Conservation (phyloP, 306 rosid species). For the Elaeagnus macrophylla region DNA sequence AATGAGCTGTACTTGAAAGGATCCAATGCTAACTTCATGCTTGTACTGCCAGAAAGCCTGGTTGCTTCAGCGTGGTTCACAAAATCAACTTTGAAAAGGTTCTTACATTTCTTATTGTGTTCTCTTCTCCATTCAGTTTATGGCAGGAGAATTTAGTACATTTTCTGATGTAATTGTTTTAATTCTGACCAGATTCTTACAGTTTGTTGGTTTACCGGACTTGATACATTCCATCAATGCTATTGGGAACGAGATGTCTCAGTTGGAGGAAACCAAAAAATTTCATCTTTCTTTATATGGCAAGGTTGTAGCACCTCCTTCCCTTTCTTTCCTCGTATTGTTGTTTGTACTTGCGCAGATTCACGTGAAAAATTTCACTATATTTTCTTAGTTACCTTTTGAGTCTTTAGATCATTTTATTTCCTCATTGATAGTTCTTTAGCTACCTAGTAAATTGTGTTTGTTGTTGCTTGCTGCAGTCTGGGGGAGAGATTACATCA, state of each 20-base stretch:
- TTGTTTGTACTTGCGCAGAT: constrained; percentile 16
- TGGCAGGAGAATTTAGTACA: neutral
- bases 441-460: constrained; percentile 23
- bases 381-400: constrained; percentile 11
- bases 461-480: constrained; percentile 37
- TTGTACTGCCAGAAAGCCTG: constrained; percentile 44
- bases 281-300: constrained; percentile 79
- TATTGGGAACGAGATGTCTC: constrained; percentile 70
- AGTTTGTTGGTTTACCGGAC: constrained; percentile 53
- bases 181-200: constrained; percentile 55
- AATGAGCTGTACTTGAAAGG: constrained; percentile 47
- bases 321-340: constrained; percentile 1
- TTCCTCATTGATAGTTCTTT: constrained; percentile 12
- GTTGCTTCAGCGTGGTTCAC: constrained; percentile 68
- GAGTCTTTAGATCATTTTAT: constrained; percentile 1
- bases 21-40: constrained; percentile 46
- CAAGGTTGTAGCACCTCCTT: constrained; percentile 46
- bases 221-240: constrained; percentile 27
- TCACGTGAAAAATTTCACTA: constrained; percentile 14
- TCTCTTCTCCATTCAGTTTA: constrained; percentile 8
- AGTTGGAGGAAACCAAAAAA: constrained; percentile 70
- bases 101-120: constrained; percentile 18
- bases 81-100: constrained; percentile 73
- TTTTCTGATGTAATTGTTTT: constrained; percentile 18
- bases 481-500: constrained; percentile 42